These are phyloP conservation scores for Pestalotiopsis sp. DNA, from an alignment of 2,329 filamentous ascomycete genomes.

Conservation along the genomic window DNA sequence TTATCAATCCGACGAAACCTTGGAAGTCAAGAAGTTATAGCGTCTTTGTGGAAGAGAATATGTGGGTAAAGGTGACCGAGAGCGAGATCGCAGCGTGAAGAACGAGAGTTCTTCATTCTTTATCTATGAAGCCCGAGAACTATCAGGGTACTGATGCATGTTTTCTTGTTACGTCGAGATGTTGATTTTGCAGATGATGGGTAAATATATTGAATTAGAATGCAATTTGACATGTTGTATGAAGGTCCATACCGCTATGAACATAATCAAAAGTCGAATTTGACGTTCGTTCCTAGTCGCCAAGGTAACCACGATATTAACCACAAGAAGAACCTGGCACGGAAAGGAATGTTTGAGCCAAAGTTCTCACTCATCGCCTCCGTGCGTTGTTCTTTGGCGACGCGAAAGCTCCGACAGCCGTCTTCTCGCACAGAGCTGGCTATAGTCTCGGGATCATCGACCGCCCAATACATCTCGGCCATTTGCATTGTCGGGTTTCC, in stretches of 20 bases:
- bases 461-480: not conserved
- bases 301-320: not conserved
- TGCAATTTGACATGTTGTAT: too few relatives aligned
- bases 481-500: not conserved
- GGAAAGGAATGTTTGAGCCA: not conserved
- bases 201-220: too few relatives aligned
- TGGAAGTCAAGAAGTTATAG: conserved; percentile 21
- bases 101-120: not conserved
- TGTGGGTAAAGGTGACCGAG: conserved; percentile 29
- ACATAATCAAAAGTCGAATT: not conserved
- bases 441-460: not conserved
- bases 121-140: not conserved
- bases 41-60: conserved; percentile 25
- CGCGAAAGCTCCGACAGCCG: not conserved
- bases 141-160: too few relatives aligned
- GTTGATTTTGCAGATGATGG: too few relatives aligned
- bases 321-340: not conserved
- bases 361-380: not conserved
- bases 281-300: not conserved
- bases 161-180: too few relatives aligned
- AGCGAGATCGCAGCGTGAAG: not conserved
- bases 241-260: too few relatives aligned
- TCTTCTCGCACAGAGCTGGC: not conserved
- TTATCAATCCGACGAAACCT: conserved; percentile 26
- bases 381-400: not conserved